Evolutionary conservation across 805 yeast genomes (phyloP).

Genomic region (Saturnispora hagleri): DNA sequence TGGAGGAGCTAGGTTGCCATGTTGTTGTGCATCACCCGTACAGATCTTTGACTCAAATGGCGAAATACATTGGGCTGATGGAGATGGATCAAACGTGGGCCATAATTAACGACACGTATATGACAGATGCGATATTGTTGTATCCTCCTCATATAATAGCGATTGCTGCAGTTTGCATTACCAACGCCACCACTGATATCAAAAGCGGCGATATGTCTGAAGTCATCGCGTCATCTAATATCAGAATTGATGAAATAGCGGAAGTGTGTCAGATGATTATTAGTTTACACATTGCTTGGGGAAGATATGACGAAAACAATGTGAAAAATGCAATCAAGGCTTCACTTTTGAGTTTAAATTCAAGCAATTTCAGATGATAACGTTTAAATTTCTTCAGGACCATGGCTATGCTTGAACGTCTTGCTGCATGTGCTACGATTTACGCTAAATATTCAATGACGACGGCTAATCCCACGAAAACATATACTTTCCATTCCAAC

Average conservation of each 20-base stretch:
- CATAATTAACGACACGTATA: conserved; percentile 77
- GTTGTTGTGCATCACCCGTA: conserved; percentile 73
- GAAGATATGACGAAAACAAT: conserved; percentile 1
- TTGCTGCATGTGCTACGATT: no score
- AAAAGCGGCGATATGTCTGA: conserved; percentile 4
- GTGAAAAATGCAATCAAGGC: not conserved
- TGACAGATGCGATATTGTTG: conserved; percentile 74
- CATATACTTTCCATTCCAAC: no score
- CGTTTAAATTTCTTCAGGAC: not conserved
- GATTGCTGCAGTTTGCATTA: conserved; percentile 68
- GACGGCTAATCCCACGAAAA: no score
- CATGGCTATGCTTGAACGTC: not conserved
- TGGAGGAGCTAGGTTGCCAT: conserved; percentile 76
- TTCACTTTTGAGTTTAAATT: not conserved
- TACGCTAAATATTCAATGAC: no score
- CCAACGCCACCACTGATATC: conserved; percentile 23
- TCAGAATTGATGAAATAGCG: conserved; percentile 6
- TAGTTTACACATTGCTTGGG: conserved; percentile 2
- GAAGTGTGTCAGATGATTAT: conserved; percentile 3
- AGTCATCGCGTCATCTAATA: conserved; percentile 38
- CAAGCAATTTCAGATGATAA: not conserved
- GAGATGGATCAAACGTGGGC: conserved; percentile 88
- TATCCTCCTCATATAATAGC: conserved; percentile 90
- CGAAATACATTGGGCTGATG: conserved; percentile 23
- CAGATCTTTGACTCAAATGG: conserved; percentile 47